A percentile compares a stretch with the other conserved stretches of the same genome.
These are phyloP conservation scores for Apiospora arundinis DNA, from an alignment of 2,329 filamentous ascomycete species.

Conservation along the genomic window DNA sequence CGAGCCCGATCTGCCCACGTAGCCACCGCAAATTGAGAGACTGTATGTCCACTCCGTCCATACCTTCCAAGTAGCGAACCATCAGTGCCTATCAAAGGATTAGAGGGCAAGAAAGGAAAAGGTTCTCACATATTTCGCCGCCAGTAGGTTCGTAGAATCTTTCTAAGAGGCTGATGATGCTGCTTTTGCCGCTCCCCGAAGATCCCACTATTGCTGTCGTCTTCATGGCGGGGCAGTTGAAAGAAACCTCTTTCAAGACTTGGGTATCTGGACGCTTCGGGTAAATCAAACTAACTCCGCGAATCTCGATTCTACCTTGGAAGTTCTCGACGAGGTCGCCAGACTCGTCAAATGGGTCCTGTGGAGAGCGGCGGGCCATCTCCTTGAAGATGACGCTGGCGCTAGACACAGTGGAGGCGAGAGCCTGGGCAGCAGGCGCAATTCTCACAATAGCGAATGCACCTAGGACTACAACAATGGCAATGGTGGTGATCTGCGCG, in stretches of 20 bases:
- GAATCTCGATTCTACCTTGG: conserved; percentile 44
- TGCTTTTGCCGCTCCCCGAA: conserved; percentile 49
- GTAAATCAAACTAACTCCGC: conserved; percentile 52
- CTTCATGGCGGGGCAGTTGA: conserved; percentile 52
- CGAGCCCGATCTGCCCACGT: conserved; percentile 84
- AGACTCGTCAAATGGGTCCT: conserved; percentile 43
- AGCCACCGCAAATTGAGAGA: conserved; percentile 86
- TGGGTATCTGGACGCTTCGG: conserved; percentile 49
- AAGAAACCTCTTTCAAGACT: conserved; percentile 49
- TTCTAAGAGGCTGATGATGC: conserved; percentile 87
- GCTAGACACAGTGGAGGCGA: conserved; percentile 45
- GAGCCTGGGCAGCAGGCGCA: conserved; percentile 57
- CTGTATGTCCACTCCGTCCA: conserved; percentile 82
- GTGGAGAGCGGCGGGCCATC: conserved; percentile 46
- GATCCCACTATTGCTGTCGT: conserved; percentile 47
- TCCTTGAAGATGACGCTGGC: conserved; percentile 44
- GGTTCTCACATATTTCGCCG: conserved; percentile 52
- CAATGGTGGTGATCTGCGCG: conserved; percentile 60
- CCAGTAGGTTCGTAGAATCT: conserved; percentile 88
- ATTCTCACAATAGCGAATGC: conserved; percentile 26
- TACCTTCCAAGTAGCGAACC: conserved; percentile 25
- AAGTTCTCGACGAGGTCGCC: conserved; percentile 34
- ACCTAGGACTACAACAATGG: conserved; percentile 61
- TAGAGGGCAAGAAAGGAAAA: background rate
- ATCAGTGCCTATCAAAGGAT: background rate